Evolutionary conservation across 768 basidiomycete species (phyloP), one percentile per base, ranked within the genome.

Genomic region (Exsudoporus frostii): DNA sequence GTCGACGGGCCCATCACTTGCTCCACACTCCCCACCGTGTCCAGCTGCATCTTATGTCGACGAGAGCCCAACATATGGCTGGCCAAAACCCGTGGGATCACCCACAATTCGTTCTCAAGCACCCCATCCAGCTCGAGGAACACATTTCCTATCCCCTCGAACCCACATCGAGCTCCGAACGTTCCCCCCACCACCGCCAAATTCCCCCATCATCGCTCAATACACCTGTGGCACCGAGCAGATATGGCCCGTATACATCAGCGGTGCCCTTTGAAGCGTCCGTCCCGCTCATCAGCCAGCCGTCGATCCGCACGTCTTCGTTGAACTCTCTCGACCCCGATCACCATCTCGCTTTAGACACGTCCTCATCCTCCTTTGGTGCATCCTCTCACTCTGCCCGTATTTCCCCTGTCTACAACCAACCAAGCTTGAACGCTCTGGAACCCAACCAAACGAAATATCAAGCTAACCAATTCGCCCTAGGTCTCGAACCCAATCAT

Each of bases 111-210:
- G 2, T 53, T 2, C 42, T 62, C 45, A 57, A 45, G 11, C 63
- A 55, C 4, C 45, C 64, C 10, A 56, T 62, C 9, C 64, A 70
- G 24, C 70, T 71, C 42, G 68, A 71, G 22, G 68, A 71, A 22
- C 52, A n/a, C 6, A 15, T 54, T 2, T 41, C 58, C 1, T 64
- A 59, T 46, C 15, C 64, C 19, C 34, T 70, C 15, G 55, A 67
- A 4, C 1, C 55, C 25, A 30, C 56, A 3, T 13, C 51, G 7
- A 27, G 15, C 29, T 11, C 42, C 27, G 60, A 25, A n/a, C 48
- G 8, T 8, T 46, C 47, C 10, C 33, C 45, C 10, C 70, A 59
- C 5, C 63, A 58, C 15, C 51, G 15, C 15, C 64, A 51, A 22
- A 25, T 50, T 3, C 25, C 51, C 1, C 49, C 57, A 6, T 33